phyloP scores from a whole-genome alignment of 2,329 filamentous ascomycete genomes.

The Colletotrichum sp. region DNA sequence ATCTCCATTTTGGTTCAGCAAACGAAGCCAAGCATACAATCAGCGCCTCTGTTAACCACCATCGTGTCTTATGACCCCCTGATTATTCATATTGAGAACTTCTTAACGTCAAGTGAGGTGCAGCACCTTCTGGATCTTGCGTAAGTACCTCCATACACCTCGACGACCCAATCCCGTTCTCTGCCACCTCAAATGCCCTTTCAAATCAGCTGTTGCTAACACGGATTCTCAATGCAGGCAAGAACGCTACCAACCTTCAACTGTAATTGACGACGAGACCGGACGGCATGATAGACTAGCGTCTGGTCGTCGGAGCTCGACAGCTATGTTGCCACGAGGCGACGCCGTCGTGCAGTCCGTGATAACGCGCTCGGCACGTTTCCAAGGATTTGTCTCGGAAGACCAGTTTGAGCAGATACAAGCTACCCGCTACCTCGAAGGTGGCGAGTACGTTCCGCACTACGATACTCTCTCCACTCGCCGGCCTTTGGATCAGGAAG shows the following conservation, averaged over 20 bases:
- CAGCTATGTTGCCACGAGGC: not conserved
- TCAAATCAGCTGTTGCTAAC: not conserved
- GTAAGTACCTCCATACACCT: not conserved
- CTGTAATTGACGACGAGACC: not conserved
- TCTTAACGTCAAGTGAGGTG: not conserved
- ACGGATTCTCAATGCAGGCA: not conserved
- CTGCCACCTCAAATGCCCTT: too few relatives aligned
- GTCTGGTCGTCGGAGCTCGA: not conserved
- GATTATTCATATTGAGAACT: not conserved
- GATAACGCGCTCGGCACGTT: not conserved
- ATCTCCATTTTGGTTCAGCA: not conserved
- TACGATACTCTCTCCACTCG: not conserved
- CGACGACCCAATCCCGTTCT: too few relatives aligned
- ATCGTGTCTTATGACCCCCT: not conserved
- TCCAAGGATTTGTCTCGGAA: not conserved
- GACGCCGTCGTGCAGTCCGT: not conserved
- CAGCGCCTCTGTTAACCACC: fast-evolving
- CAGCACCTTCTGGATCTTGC: not conserved
- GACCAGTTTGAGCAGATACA: not conserved
- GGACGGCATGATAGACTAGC: not conserved
- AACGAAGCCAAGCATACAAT: not conserved
- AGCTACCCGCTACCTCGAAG: not conserved
- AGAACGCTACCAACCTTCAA: not conserved
- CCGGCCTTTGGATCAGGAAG: fast-evolving
- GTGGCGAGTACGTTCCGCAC: not conserved